These are phyloP conservation scores for Mycosphaerelloides madeirae DNA, from an alignment of 2,329 filamentous ascomycete species.

Conservation along the genomic window DNA sequence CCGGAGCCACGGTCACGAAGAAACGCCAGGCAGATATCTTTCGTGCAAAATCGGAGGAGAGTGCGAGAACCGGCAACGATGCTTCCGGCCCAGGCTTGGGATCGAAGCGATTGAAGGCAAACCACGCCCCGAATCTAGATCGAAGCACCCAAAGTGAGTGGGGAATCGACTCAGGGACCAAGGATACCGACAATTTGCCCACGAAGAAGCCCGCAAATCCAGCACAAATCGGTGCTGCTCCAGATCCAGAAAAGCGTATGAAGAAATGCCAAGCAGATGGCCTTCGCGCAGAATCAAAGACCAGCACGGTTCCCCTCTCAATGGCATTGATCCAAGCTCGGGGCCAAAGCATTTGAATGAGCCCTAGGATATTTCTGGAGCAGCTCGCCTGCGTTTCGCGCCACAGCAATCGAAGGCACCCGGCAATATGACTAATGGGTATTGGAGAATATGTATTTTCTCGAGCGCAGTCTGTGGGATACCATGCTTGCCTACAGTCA, in stretches of 20 bases:
- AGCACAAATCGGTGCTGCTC: too few relatives aligned
- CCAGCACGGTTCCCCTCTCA: too few relatives aligned
- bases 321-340: not conserved
- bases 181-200: not conserved
- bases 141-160: not conserved
- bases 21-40: not conserved
- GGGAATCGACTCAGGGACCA: not conserved
- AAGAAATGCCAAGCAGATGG: too few relatives aligned
- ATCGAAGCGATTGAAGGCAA: not conserved
- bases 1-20: not conserved
- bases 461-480: too few relatives aligned
- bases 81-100: too few relatives aligned
- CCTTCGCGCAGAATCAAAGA: too few relatives aligned
- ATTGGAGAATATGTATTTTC: too few relatives aligned
- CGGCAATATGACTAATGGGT: too few relatives aligned
- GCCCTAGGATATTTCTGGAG: not conserved
- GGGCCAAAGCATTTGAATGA: not conserved
- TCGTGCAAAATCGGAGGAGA: not conserved
- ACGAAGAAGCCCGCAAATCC: conserved; percentile 1
- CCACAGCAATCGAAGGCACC: too few relatives aligned
- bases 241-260: too few relatives aligned
- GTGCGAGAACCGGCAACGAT: not conserved
- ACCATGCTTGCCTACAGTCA: too few relatives aligned
- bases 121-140: not conserved
- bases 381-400: not conserved